These are phyloP conservation scores for Hirschioporus abietinus DNA, from an alignment of 768 basidiomycete species.

Conservation along the genomic window DNA sequence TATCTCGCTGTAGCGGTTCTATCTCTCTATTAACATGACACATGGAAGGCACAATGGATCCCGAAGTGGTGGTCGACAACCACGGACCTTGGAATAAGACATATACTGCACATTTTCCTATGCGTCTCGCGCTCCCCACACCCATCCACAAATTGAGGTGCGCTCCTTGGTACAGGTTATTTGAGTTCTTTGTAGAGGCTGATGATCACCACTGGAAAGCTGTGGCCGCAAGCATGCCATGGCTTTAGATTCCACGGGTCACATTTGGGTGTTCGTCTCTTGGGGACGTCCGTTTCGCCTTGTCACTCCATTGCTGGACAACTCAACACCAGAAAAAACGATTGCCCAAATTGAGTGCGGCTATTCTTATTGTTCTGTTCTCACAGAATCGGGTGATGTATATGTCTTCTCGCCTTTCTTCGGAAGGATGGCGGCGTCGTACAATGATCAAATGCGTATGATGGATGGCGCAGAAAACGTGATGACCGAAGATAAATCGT, in stretches of 20 bases:
- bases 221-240: slow-evolving; percentile 75
- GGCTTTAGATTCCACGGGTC: slow-evolving; percentile 50
- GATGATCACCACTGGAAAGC: slow-evolving; percentile 35
- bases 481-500: slow-evolving; percentile 24
- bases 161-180: slow-evolving; percentile 11
- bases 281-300: slow-evolving; percentile 79
- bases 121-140: slow-evolving; percentile 52
- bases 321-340: slow-evolving; percentile 38
- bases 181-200: background rate
- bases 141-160: slow-evolving; percentile 64
- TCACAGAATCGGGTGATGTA: slow-evolving; percentile 65
- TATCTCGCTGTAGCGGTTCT: too few species aligned
- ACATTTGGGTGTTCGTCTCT: slow-evolving; percentile 69
- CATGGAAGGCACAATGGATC: slow-evolving; percentile 37
- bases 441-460: slow-evolving; percentile 34
- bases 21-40: too few species aligned
- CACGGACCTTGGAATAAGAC: background rate
- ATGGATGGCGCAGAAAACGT: slow-evolving; percentile 41
- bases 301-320: slow-evolving; percentile 32
- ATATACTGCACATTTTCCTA: slow-evolving; percentile 43
- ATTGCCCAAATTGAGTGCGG: slow-evolving; percentile 63
- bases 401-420: slow-evolving; percentile 70
- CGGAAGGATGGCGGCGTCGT: slow-evolving; percentile 34
- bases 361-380: slow-evolving; percentile 60
- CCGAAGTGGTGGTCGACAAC: slow-evolving; percentile 52